Base-by-base conservation (phyloP, 208 protist species). In the Acanthamoeba royreba region DNA sequence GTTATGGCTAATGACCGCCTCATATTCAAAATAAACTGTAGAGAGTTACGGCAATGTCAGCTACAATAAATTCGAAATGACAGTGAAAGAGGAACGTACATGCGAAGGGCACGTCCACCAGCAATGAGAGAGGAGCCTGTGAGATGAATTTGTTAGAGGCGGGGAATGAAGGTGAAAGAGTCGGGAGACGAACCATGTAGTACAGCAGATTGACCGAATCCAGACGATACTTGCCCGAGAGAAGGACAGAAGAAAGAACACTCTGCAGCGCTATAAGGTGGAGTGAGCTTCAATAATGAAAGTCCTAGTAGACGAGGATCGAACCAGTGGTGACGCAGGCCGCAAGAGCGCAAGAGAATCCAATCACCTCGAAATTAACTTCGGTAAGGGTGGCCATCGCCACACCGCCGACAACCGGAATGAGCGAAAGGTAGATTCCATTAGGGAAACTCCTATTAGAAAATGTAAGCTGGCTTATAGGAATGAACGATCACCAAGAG, bases 381-480 rank as follows among this genome's bases (percentile, higher is more conserved):
- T 95, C 94, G 28, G 55, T 69, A 9, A 93, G 4, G 0, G 94
- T 93, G 38, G 90, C 88, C 28, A 95, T 45, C 28, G 53, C 53
- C 5, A 95, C 94, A 52, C 94, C 94, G 38, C 74, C 94, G 15
- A 95, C 94, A 22, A 95, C 92, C 13, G 94, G 94, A 19, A 95
- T 86, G 77, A 95, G 93, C 77, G 94, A 79, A 19, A 95, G 38
- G 88, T 94, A 94, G 33, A 55, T 53, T 17, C 53, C 86, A 7
- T 69, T 2, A 55, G 43, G 11, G 17, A 58, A 33, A 35, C 74
- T 61, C 93, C 87, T 86, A 28, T 33, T 7, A 22, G 52, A 83
- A 35, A 93, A 81, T 0, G 89, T 35, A n/a, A n/a, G n/a, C n/a
- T n/a, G n/a, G n/a, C n/a, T n/a, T n/a, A n/a, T n/a, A n/a, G n/a